These are phyloP conservation scores for Gryganskiella cystojenkinii DNA, from an alignment of 192 early-diverging fungal genomes.

Conservation along the genomic window DNA sequence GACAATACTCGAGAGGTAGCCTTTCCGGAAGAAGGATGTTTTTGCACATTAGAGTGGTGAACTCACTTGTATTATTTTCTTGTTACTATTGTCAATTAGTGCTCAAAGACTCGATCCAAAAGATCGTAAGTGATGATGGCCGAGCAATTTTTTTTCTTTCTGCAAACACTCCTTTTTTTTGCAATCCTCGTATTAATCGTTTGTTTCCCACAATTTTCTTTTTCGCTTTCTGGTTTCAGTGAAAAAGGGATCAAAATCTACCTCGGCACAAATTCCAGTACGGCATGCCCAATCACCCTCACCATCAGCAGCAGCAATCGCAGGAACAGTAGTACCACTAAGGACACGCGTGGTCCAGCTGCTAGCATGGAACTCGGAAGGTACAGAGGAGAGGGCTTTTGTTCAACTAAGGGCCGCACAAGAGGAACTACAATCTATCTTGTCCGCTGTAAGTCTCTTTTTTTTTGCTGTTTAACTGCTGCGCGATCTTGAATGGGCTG, in stretches of 20 bases:
- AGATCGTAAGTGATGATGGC: constrained; percentile 45
- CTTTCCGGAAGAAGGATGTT: no score
- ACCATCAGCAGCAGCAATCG: constrained; percentile 17
- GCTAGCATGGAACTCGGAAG: constrained; percentile 21
- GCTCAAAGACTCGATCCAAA: constrained; percentile 36
- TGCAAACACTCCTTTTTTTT: background rate
- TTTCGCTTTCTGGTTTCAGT: no score
- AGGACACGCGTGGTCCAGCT: constrained; percentile 42
- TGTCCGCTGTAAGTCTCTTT: constrained; percentile 16
- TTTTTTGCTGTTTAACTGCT: no score
- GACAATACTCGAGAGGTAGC: no score
- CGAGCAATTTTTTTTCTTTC: background rate
- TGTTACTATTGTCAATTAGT: background rate
- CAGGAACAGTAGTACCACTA: constrained; percentile 34
- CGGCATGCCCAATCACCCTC: constrained; percentile 31
- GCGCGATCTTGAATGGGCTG: background rate
- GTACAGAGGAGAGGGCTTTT: constrained; percentile 30
- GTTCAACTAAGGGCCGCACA: constrained; percentile 4
- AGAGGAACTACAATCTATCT: constrained; percentile 31
- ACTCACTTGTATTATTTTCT: background rate
- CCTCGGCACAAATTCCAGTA: constrained; percentile 11
- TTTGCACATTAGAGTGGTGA: no score
- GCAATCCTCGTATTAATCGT: background rate
- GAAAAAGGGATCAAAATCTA: constrained; percentile 29
- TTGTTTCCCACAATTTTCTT: background rate